Base-by-base conservation (phyloP, 148 eudicot species). In the Rhododendron henanense region DNA sequence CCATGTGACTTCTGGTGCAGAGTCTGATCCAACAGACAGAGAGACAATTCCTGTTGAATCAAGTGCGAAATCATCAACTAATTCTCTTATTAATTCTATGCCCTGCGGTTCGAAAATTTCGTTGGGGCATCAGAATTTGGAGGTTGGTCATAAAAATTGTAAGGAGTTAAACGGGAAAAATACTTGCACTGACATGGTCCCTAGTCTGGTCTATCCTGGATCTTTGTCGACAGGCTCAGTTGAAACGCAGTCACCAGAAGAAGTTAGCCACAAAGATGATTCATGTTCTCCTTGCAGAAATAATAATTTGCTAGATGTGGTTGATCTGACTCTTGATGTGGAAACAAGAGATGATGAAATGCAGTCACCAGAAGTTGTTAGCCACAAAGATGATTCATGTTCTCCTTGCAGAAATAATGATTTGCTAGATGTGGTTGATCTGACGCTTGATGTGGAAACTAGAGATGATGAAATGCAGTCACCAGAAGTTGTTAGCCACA, bases 341-440 rank as follows among this genome's bases (percentile, higher is more conserved):
- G 89, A 79, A 69, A 39, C 45, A 47, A 61, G 59, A 45, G 76
- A 77, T 45, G 69, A 51, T 77, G 78, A 76, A 76, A 75, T 78
- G 28, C 61, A 4, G 6, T 67, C 81, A 81, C 78, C 89, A 85
- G 80, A 51, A 51, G 37, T 78, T 85, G 51, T 53, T 50, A 74
- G 79, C 65, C 85, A 79, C 74, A 84, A 88, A 48, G 87, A 84
- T 51, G 71, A 74, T 73, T 83, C 82, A 82, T 83, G 39, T 81
- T 78, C 86, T 84, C 48, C 85, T 81, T 45, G 77, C 51, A 79
- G 55, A 82, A 83, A 44, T 86, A 84, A 48, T 86, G 78, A 47
- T 63, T 83, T 86, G 61, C 45, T 74, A 31, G 89, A 79, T 78
- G 85, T 88, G 39, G 85, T 81, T 89, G 88, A 83, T 86, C 85